Base-by-base conservation (phyloP, 2,329 filamentous ascomycete species). In the Monilinia fructigena region DNA sequence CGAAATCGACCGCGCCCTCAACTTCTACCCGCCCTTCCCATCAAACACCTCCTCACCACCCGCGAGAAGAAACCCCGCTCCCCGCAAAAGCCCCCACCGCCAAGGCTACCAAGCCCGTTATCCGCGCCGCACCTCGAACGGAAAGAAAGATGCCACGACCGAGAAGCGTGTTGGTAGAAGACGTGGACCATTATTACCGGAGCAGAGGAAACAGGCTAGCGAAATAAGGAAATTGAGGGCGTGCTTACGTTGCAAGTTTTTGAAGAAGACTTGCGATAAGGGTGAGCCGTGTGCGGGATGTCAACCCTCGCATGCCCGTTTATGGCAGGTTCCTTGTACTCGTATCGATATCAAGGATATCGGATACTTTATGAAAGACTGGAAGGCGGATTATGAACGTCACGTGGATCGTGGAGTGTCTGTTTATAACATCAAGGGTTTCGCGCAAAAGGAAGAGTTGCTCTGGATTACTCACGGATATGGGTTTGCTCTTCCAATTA, bases 211-310 rank as follows among this genome's bases (percentile, higher is more conserved):
- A 80, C 94, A 97, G 79, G 94, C 94, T 35, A 95, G 93, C 75
- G 94, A 98, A 80, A 98, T 98, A 77, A 88, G 94, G 78, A 98
- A 98, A 80, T 83, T 97, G 73, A 86, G 94, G 76, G 94, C 94
- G 58, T 98, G 94, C 78, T 82, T 98, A 74, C 89, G 94, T 71
- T 98, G 94, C 86, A 97, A 97, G 81, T 98, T 97, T 82, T 84
- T 98, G 78, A 98, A 98, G 86, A 98, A 98, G 86, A 97, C 94
- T 59, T 98, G 94, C 77, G 94, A 98, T 79, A 97, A 96, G 82
- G 94, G 94, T 70, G 93, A 97, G 81, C 94, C 94, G 67, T 98
- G 94, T 79, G 91, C 89, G 74, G 94, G 94, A 58, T 98, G 94
- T 82, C 91, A 97, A 81, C 94, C 94, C 61, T 96, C 93, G 26